These are phyloP conservation scores for Fusarium verrucosum DNA, from an alignment of 2,329 filamentous ascomycete genomes.

Conservation along the genomic window DNA sequence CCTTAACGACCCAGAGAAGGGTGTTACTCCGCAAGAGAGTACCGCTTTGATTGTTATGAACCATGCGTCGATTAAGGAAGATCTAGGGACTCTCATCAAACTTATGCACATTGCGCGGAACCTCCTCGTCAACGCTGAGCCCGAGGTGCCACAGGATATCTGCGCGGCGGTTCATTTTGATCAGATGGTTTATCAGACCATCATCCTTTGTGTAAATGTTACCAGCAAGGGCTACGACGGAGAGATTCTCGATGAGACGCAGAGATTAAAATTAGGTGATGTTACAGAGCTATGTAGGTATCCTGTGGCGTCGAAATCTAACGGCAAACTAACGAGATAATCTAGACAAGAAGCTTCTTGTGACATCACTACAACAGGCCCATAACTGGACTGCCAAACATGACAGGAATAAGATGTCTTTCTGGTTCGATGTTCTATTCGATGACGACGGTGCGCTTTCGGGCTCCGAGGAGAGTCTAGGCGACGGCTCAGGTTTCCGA, in stretches of 20 bases:
- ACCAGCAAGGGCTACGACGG: constrained; percentile 74
- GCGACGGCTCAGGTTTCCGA: constrained; percentile 63
- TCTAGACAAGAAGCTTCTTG: constrained; percentile 72
- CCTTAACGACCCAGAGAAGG: constrained; percentile 63
- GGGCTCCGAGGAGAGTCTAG: constrained; percentile 61
- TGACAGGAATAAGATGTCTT: constrained; percentile 74
- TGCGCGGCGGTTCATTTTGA: constrained; percentile 72
- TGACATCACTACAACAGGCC: constrained; percentile 72
- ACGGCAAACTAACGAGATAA: not conserved
- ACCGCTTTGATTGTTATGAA: constrained; percentile 71
- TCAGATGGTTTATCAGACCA: constrained; percentile 71
- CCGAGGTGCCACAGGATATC: constrained; percentile 72
- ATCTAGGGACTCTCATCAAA: constrained; percentile 71
- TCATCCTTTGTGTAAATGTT: constrained; percentile 72
- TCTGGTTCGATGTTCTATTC: constrained; percentile 73
- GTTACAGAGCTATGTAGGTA: constrained; percentile 71
- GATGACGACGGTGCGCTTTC: constrained; percentile 62
- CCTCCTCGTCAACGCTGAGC: constrained; percentile 70
- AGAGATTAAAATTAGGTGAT: constrained; percentile 66
- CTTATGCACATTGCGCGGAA: constrained; percentile 74
- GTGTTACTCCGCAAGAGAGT: constrained; percentile 69
- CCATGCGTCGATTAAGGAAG: constrained; percentile 67
- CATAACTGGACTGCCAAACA: constrained; percentile 77
- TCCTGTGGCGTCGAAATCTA: not conserved
- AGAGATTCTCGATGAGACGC: constrained; percentile 67